Base-by-base conservation (phyloP, 345 rosid species). In the Dipteronia dyeriana region DNA sequence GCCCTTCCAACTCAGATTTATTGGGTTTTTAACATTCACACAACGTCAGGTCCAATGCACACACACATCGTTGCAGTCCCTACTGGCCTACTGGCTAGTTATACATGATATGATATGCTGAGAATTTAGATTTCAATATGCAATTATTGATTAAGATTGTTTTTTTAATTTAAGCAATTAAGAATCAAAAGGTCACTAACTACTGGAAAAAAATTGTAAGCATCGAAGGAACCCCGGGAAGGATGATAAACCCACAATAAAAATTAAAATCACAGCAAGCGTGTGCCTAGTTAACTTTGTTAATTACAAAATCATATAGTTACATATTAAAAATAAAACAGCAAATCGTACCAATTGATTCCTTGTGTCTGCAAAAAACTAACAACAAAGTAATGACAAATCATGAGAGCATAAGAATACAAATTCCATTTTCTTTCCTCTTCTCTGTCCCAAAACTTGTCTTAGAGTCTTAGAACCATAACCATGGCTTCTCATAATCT, bases 401-500 rank as follows among this genome's bases (percentile, higher is more conserved):
- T 34, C 38, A 34, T 34, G 69, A 75, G 22, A 34, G 22, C 38
- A 34, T 6, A 2, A n/a, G 29, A n/a, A 17, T 34, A 72, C 22
- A 22, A 7, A 20, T 45, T 31, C 7, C 69, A 29, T 56, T 76
- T 73, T 26, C 9, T 25, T 49, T 64, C 66, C 31, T 67, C 66
- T 56, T 49, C 73, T 19, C 38, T 62, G 31, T 38, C 23, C 43
- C 49, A 5, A 13, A 38, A 39, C 5, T 39, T 61, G 67, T 38
- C 68, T 25, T 71, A 31, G 5, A 9, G 7, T 3, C n/a, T 9
- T 41, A 9, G 74, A 16, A 12, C 34, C n/a, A 19, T 68, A 47
- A 67, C 82, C 7, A 79, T 80, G 83, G 70, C 81, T 75, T 67
- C 62, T 20, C 60, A 22, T 47, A 14, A 66, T 76, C 68, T 76